phyloP scores from a whole-genome alignment of 345 rosid species.

The Linum lewisii region DNA sequence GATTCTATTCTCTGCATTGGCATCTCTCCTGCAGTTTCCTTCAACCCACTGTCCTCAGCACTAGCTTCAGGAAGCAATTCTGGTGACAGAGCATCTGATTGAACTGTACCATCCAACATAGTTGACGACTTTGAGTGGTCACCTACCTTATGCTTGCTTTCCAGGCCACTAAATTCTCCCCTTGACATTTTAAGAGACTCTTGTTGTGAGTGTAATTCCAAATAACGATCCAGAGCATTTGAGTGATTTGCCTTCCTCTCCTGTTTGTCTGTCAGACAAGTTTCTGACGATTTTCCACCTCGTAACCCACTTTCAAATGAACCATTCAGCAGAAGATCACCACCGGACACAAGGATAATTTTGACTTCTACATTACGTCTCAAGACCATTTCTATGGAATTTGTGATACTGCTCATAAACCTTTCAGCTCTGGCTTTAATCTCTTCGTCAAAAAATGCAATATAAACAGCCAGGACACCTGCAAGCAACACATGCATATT shows the following conservation, averaged over 20 bases:
- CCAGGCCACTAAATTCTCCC: constrained; percentile 33
- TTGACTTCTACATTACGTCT: constrained; percentile 78
- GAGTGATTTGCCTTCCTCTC: constrained; percentile 25
- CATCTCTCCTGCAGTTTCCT: constrained; percentile 38
- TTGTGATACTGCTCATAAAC: constrained; percentile 87
- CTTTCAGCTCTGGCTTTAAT: constrained; percentile 81
- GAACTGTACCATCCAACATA: constrained; percentile 17
- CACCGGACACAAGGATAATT: constrained; percentile 53
- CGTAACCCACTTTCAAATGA: constrained; percentile 15
- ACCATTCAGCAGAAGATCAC: constrained; percentile 29
- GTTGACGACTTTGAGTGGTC: constrained; percentile 21
- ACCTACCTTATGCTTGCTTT: constrained; percentile 25
- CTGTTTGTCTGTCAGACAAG: constrained; percentile 23
- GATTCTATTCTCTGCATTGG: constrained; percentile 94
- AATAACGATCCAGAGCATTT: constrained; percentile 20
- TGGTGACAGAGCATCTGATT: constrained; percentile 23
- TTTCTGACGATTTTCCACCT: constrained; percentile 23
- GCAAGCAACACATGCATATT: constrained; percentile 19
- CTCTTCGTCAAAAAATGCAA: constrained; percentile 57
- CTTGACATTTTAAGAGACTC: constrained; percentile 28
- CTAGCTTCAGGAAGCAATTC: constrained; percentile 31
- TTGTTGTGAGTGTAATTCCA: constrained; percentile 24
- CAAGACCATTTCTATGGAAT: constrained; percentile 78
- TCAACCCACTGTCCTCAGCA: constrained; percentile 23
- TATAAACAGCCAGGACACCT: constrained; percentile 71